Evolutionary conservation across 441 rosid species (phyloP), one percentile per base, ranked within the genome.

Genomic region (Hura crepitans): DNA sequence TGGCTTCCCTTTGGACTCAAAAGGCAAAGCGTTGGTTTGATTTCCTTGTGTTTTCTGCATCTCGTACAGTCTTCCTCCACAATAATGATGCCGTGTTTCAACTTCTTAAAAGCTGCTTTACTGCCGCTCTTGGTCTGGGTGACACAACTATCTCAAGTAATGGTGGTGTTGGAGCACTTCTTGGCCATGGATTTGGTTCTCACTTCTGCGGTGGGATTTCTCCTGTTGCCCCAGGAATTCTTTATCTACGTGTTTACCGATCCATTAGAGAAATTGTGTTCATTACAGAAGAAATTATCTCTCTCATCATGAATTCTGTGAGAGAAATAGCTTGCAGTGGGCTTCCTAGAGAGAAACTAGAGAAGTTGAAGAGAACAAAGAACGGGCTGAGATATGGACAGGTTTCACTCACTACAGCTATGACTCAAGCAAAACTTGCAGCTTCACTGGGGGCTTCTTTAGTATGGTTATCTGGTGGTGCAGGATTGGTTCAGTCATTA

Each of bases 11-110:
- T 51, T 96, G 99, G 99, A 88, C 91, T 62, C 99, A 93, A 82
- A 96, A 93, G 85, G 98, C 88, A 54, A 92, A 85, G 81, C 91
- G 98, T 31, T 96, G 99, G 99, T 86, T 80, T 70, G 99, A 96
- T 80, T 93, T 85, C 85, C 91, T 96, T 42, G 85, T 96, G 70
- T 93, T 91, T 75, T 88, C 93, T 72, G 97, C 99, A 69, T 91
- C 99, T 69, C 86, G 87, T 27, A 93, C 99, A 0, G 94, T 96
- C 75, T 96, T 96, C 85, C 90, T 89, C 79, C 91, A 93, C 80
- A 85, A 81, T 73, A 85, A 85, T 27, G 96, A 96, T 74, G 96
- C 98, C 18, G 96, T 89, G 57, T 87, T 89, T 72, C 99, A 93
- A 79, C 99, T 93, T 72, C 94, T 96, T 42, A 85, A 81, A 77